A percentile compares a stretch with the other conserved stretches of the same genome.
Conservation (phyloP, 139 green algal species). For the Diplosphaera chodatii region DNA sequence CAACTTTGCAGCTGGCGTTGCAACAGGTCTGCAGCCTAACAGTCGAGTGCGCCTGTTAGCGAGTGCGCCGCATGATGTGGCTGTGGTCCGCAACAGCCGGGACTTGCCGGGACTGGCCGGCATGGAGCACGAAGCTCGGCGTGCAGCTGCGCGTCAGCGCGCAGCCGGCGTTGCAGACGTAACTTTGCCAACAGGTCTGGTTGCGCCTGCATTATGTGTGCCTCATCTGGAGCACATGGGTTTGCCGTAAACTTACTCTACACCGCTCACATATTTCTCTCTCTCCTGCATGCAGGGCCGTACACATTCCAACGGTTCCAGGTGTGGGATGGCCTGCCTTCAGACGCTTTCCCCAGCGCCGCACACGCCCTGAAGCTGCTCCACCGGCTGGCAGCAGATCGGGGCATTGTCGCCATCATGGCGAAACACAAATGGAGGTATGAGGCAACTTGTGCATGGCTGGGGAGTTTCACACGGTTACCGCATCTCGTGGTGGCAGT, state of each 20-base stretch:
- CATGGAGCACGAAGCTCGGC: constrained; percentile 58
- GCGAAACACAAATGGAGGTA: constrained; percentile 32
- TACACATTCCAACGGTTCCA: constrained; percentile 36
- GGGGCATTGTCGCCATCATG: constrained; percentile 75
- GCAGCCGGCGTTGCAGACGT: background rate
- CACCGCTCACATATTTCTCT: too few species aligned
- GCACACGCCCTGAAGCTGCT: constrained; percentile 57
- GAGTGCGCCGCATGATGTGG: constrained; percentile 26
- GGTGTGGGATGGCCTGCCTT: constrained; percentile 24
- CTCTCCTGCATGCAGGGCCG: too few species aligned
- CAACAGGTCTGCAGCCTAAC: constrained; percentile 13
- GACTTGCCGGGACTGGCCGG: constrained; percentile 26
- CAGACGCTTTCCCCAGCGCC: constrained; percentile 17
- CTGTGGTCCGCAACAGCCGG: constrained; percentile 11
- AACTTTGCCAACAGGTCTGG: constrained; percentile 6
- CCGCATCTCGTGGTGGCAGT: too few species aligned
- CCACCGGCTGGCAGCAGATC: constrained; percentile 50
- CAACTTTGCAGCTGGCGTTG: too few species aligned
- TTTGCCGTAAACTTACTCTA: too few species aligned
- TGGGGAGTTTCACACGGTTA: too few species aligned
- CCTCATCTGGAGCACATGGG: too few species aligned
- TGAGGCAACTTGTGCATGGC: too few species aligned
- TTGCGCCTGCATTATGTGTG: background rate
- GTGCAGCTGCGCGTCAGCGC: constrained; percentile 20
- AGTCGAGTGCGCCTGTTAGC: constrained; percentile 25